Conservation (phyloP, 495 filamentous ascomycete genomes). For the Talaromyces borbonicus region DNA sequence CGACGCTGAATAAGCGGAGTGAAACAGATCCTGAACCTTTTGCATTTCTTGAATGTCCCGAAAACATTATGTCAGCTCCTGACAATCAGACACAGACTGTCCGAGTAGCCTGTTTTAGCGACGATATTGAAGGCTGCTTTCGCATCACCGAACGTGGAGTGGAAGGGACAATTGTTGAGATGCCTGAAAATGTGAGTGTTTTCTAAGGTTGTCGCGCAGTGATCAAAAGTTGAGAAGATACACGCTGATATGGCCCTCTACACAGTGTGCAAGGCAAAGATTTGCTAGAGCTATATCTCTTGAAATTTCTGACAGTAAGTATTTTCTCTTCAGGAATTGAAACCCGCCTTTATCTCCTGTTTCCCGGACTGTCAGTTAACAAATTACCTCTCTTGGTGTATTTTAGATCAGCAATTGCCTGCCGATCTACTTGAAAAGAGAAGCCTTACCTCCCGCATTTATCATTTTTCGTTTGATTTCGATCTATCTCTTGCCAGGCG, state of each 20-base stretch:
- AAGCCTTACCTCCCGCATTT: slow-evolving; percentile 9
- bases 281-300: slow-evolving; percentile 4
- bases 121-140: neutral
- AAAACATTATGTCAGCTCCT: neutral
- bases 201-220: too few relatives aligned
- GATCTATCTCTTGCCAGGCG: slow-evolving; percentile 22
- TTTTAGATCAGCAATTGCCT: neutral
- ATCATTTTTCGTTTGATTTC: slow-evolving; percentile 26
- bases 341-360: too few relatives aligned
- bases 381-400: neutral
- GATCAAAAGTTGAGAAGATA: too few relatives aligned
- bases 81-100: neutral
- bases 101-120: neutral
- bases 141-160: neutral
- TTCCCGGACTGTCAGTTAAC: neutral
- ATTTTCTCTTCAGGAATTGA: neutral
- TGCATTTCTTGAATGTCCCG: neutral
- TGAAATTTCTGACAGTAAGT: neutral
- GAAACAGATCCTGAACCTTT: neutral
- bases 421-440: neutral
- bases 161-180: slow-evolving; percentile 1
- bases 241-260: neutral
- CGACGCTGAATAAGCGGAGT: neutral
- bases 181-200: neutral
- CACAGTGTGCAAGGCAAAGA: neutral